phyloP scores from a whole-genome alignment of 768 basidiomycete genomes.

The Pleurotus eryngii region DNA sequence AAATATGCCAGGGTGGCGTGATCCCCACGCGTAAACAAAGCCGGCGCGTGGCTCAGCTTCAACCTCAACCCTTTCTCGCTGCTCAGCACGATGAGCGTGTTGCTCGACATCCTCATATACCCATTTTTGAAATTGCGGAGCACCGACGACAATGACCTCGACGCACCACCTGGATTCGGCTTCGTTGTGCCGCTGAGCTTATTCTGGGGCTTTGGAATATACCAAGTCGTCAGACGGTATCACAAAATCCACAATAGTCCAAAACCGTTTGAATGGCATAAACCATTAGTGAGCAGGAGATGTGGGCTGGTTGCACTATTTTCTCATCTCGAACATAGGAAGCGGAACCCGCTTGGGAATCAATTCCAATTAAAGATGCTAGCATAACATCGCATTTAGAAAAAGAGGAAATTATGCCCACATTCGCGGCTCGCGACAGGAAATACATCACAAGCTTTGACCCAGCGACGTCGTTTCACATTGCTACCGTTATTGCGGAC shows the following conservation, averaged over 20 bases:
- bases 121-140: constrained; percentile 47
- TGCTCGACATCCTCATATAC: constrained; percentile 49
- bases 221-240: constrained; percentile 73
- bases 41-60: constrained; percentile 22
- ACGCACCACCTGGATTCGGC: constrained; percentile 50
- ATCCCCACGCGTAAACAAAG: constrained; percentile 4
- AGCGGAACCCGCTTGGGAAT: constrained; percentile 57
- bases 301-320: constrained; percentile 4
- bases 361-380: constrained; percentile 52
- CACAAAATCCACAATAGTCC: constrained; percentile 72
- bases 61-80: constrained; percentile 2
- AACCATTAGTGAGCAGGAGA: constrained; percentile 50
- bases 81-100: constrained; percentile 34
- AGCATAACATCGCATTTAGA: constrained; percentile 63
- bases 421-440: constrained; percentile 39
- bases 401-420: constrained; percentile 51
- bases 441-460: constrained; percentile 90
- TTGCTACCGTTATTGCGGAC: constrained; percentile 77
- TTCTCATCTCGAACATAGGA: constrained; percentile 33
- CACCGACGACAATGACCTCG: constrained; percentile 44
- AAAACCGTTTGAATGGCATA: constrained; percentile 56
- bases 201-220: constrained; percentile 78
- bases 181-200: constrained; percentile 63
- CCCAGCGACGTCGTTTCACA: constrained; percentile 82
- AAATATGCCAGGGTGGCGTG: not conserved